Conservation (phyloP, 352 stramenopile species). For the Globisporangium radiosum region DNA sequence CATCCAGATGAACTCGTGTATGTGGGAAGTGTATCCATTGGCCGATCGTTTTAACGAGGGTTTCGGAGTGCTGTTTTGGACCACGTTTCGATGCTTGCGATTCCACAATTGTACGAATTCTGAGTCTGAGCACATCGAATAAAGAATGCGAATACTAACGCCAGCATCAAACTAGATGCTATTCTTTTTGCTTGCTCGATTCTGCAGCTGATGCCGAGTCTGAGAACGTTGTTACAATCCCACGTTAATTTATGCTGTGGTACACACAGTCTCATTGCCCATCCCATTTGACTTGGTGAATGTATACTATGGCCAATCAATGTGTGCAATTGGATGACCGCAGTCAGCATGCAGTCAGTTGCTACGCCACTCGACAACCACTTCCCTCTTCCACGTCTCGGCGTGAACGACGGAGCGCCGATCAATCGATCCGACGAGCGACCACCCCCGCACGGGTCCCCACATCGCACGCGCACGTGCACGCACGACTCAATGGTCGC, state of each 20-base stretch:
- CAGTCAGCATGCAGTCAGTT: no score
- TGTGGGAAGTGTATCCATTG: background rate
- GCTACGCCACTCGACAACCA: background rate
- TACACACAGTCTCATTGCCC: background rate
- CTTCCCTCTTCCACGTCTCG: background rate
- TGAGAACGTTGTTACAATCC: background rate
- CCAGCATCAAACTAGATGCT: background rate
- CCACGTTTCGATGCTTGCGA: no score
- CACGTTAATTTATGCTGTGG: background rate
- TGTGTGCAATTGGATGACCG: no score
- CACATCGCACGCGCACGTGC: background rate
- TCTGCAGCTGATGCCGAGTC: background rate
- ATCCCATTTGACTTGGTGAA: background rate
- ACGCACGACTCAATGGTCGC: constrained; percentile 5
- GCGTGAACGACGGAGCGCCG: background rate
- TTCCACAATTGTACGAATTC: no score
- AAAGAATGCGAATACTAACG: background rate
- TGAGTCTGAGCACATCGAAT: background rate
- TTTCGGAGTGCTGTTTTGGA: no score
- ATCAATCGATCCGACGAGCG: no score
- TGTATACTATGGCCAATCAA: background rate
- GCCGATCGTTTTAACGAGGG: no score
- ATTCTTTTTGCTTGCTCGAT: background rate
- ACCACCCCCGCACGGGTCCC: background rate
- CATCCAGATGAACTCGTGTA: no score